A percentile compares a stretch with the other conserved stretches of the same genome.
These are phyloP conservation scores for Beta vulgaris DNA, from an alignment of 148 eudicot genomes.

Conservation along the genomic window DNA sequence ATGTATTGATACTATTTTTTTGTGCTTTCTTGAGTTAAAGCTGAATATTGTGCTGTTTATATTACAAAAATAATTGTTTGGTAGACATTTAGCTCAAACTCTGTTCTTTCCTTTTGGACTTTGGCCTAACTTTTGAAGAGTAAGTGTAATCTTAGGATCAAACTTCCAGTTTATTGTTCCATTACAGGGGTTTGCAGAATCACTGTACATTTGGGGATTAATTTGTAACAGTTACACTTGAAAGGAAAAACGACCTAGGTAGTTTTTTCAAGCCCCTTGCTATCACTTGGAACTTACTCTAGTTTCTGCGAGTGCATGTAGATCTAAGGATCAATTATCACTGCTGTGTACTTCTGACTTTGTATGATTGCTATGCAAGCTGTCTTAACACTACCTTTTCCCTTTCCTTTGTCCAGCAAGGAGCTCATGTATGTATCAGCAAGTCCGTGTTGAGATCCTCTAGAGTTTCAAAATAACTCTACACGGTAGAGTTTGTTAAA, in stretches of 20 bases:
- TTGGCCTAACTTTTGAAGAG: neutral
- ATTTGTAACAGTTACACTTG: neutral
- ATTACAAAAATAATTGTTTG: neutral
- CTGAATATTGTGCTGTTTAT: neutral
- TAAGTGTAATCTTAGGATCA: neutral
- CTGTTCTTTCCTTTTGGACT: neutral
- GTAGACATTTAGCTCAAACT: neutral
- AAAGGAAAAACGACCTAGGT: neutral
- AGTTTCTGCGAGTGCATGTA: neutral
- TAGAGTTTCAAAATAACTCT: too few species aligned
- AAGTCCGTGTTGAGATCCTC: too few species aligned
- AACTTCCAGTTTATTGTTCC: neutral
- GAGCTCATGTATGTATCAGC: conserved; percentile 99
- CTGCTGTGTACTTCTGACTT: neutral
- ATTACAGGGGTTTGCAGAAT: neutral
- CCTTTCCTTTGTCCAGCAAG: conserved; percentile 56
- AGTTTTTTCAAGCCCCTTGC: neutral
- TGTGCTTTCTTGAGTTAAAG: neutral
- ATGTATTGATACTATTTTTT: conserved; percentile 44
- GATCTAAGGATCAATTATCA: conserved; percentile 1
- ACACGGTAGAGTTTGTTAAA: too few species aligned
- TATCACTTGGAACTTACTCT: neutral
- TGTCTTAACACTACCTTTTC: conserved; percentile 14
- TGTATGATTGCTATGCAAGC: neutral
- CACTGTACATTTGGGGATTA: neutral